A percentile compares a stretch with the other conserved stretches of the same genome.
These are phyloP conservation scores for Nymphaea thermarum DNA, from an alignment of 164 flowering plant species.

Conservation along the genomic window DNA sequence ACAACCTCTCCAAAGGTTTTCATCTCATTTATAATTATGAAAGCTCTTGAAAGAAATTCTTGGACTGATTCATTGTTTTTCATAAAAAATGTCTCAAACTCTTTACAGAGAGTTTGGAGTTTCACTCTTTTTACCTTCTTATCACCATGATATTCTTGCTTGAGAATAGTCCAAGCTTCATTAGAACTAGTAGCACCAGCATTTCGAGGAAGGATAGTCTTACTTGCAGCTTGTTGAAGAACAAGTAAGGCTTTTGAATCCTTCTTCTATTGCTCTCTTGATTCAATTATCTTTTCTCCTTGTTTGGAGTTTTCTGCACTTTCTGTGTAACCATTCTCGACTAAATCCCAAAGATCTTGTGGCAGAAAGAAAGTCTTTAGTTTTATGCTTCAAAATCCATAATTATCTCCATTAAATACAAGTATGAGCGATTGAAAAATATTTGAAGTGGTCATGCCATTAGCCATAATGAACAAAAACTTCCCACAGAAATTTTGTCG, in stretches of 20 bases:
- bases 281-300: neutral
- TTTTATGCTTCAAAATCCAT: neutral
- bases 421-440: neutral
- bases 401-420: neutral
- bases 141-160: neutral
- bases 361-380: neutral
- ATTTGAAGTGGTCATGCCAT: neutral
- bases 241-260: slow-evolving; percentile 1
- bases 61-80: neutral
- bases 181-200: neutral
- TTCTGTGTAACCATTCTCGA: neutral
- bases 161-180: slow-evolving; percentile 1
- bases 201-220: neutral
- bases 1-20: neutral
- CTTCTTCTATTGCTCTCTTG: neutral
- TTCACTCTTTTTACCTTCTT: neutral
- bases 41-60: neutral
- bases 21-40: neutral
- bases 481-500: too few species aligned
- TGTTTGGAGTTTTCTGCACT: neutral
- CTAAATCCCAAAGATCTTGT: neutral
- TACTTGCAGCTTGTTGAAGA: neutral
- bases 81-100: slow-evolving; percentile 2
- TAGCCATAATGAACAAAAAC: neutral
- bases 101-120: neutral